Evolutionary conservation across 805 yeast genomes (phyloP), one percentile per base, ranked within the genome.

Genomic region (Ogataea zsoltii): DNA sequence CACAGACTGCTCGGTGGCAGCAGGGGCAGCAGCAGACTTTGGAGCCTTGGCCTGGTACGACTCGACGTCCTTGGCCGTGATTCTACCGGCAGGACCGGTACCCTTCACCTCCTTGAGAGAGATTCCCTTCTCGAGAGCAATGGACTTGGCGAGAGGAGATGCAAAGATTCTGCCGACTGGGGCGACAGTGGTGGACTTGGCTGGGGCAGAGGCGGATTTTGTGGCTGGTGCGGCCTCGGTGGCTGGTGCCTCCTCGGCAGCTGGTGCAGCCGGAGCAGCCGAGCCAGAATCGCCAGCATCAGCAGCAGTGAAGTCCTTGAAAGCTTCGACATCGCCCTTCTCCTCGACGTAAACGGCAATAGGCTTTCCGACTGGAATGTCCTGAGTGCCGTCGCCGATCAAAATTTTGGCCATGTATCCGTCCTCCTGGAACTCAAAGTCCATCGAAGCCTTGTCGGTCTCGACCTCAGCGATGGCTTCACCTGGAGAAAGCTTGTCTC

Each of bases 391-490:
- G 48, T 81, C 89, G 26, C 79, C 88, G 50, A 89, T 78, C 54
- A 90, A 71, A 59, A 88, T 85, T 75, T 90, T 88, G 53, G 97
- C 97, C 61, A 90, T 72, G 72, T 63, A 90, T 42, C 97, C 97
- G 53, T 92, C 99, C 63, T 91, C 98, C 75, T 91, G 97, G 77
- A 91, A 92, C 72, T 91, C 98, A 59, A 89, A 92, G 73, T 91
- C 98, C 97, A 91, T 92, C 50, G 90, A 83, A 43, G 98, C 97
- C 76, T 91, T 91, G 69, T 91, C 99, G 57, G 99, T 92, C 74
- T 92, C 99, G 54, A 92, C 85, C 72, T 92, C 98, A 49, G 97
- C 97, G 57, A 92, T 80, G 38, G 94, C 83, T 65, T 91, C 97
- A 69, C 99, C 99, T 16, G 97, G 94, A 25, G 77, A 61, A 55